Evolutionary conservation across 176 grass and related monocot genomes (phyloP).

Genomic region (Secale cereale): DNA sequence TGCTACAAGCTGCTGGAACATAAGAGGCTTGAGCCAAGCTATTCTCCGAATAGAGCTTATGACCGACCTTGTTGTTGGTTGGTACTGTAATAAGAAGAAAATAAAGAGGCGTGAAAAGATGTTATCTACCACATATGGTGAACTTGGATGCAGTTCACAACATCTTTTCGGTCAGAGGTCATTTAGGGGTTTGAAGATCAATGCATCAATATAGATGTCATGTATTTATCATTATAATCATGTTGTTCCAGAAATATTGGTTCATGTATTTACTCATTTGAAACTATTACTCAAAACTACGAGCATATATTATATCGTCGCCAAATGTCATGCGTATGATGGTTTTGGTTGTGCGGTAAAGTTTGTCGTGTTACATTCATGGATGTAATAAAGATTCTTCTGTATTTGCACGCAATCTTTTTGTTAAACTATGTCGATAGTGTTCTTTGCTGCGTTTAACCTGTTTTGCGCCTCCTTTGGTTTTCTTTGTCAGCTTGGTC

Average conservation of each 20-base stretch:
- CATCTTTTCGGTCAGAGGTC: neutral
- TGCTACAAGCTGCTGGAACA: neutral
- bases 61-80: neutral
- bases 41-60: constrained; percentile 8
- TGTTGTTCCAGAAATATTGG: neutral
- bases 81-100: constrained; percentile 1
- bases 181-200: neutral
- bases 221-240: neutral
- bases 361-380: neutral
- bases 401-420: neutral
- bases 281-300: neutral
- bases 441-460: neutral
- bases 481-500: neutral
- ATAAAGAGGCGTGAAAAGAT: neutral
- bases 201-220: neutral
- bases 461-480: neutral
- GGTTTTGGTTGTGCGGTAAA: neutral
- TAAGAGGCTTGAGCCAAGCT: neutral
- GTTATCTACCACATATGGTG: neutral
- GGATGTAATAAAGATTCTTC: neutral
- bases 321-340: neutral
- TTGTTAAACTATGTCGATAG: neutral
- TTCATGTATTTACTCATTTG: neutral
- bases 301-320: neutral
- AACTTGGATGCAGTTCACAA: neutral